Evolutionary conservation across 2,329 filamentous ascomycete species (phyloP).

Genomic region (Dactylonectria macrodidyma): DNA sequence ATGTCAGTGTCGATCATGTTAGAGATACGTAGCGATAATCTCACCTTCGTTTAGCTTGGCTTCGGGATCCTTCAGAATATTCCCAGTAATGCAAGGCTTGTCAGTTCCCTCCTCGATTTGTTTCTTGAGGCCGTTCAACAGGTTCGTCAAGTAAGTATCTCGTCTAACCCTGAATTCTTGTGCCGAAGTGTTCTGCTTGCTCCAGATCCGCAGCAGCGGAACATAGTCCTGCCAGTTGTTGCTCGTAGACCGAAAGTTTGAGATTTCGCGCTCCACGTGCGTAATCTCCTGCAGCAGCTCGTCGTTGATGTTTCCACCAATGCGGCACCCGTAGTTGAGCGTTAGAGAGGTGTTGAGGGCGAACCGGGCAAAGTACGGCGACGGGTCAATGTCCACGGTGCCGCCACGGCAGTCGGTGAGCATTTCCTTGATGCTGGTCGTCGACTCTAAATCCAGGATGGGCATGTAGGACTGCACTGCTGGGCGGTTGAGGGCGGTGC

Average conservation of each 20-base stretch:
- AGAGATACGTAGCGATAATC: background rate
- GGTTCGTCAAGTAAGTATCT: constrained; percentile 76
- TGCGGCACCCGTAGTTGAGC: constrained; percentile 84
- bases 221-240: constrained; percentile 91
- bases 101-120: constrained; percentile 58
- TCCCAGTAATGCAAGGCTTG: constrained; percentile 59
- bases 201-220: constrained; percentile 78
- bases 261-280: constrained; percentile 81
- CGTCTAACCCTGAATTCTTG: constrained; percentile 77
- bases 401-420: constrained; percentile 75
- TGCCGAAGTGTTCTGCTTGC: constrained; percentile 74
- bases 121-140: constrained; percentile 71
- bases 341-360: constrained; percentile 84
- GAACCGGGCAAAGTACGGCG: constrained; percentile 81
- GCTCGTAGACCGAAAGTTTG: constrained; percentile 82
- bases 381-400: constrained; percentile 76
- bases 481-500: constrained; percentile 83
- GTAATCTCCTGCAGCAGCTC: constrained; percentile 80
- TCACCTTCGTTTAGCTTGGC: constrained; percentile 56
- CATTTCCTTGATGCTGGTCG: constrained; percentile 80
- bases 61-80: constrained; percentile 70
- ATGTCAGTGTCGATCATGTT: accelerated
- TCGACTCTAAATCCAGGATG: constrained; percentile 84
- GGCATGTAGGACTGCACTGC: constrained; percentile 86
- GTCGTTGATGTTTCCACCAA: constrained; percentile 78